phyloP scores from a whole-genome alignment of 2,329 filamentous ascomycete species.

The Cladosporium sp. region DNA sequence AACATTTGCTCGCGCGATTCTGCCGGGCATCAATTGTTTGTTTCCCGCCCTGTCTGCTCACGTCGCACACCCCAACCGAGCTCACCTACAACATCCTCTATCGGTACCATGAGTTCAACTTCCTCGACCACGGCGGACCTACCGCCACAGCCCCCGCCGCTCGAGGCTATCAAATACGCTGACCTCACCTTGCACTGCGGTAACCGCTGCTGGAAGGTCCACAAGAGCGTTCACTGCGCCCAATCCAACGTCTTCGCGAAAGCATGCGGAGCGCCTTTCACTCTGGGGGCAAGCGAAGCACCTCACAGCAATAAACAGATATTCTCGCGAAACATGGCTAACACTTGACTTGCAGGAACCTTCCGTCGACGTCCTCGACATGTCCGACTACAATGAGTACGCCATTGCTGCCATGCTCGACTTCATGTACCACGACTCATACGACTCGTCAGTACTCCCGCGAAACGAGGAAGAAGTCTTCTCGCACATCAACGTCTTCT shows the following conservation, averaged over 20 bases:
- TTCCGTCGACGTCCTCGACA: constrained; percentile 1
- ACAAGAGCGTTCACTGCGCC: constrained; percentile 22
- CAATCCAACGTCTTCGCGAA: constrained; percentile 22
- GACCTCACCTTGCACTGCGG: constrained; percentile 23
- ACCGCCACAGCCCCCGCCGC: background rate
- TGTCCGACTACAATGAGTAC: constrained; percentile 10
- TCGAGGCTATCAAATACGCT: constrained; percentile 15
- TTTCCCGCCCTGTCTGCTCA: too few species aligned
- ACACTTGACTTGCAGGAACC: constrained; percentile 1
- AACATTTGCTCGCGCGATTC: too few species aligned
- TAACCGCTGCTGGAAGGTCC: constrained; percentile 18
- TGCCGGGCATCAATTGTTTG: too few species aligned
- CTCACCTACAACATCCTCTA: too few species aligned
- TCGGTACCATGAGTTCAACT: too few species aligned
- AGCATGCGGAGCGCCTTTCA: constrained; percentile 10
- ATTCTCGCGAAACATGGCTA: background rate
- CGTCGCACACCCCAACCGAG: too few species aligned
- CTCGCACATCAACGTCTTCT: background rate
- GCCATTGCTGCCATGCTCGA: constrained; percentile 11
- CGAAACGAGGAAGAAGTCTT: background rate
- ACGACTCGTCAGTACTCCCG: background rate
- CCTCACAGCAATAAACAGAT: too few species aligned
- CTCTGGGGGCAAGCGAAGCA: constrained; percentile 7
- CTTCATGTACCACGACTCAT: constrained; percentile 11
- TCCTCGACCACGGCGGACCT: too few species aligned